A percentile compares a stretch with the other conserved stretches of the same genome.
Conservation (phyloP, 371 early-diverging fungal species). For the Dichotomocladium elegans region DNA sequence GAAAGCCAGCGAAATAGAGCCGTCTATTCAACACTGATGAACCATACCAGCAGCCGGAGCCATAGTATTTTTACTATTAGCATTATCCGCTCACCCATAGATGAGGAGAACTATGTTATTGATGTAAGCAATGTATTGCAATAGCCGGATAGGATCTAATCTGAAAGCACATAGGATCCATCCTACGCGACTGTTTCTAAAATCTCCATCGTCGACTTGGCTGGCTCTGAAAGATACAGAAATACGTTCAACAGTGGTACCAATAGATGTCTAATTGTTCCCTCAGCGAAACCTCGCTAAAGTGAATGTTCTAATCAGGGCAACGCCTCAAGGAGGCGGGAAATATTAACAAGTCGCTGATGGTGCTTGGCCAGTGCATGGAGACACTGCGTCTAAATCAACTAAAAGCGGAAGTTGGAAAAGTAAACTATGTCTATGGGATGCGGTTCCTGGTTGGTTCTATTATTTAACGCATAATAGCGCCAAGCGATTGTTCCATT, state of each 20-base stretch:
- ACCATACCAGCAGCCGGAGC: slow-evolving; percentile 61
- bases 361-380: slow-evolving; percentile 91
- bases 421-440: too few relatives aligned
- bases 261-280: slow-evolving; percentile 21
- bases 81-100: slow-evolving; percentile 56
- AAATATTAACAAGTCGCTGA: slow-evolving; percentile 90
- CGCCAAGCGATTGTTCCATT: slow-evolving; percentile 59
- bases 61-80: slow-evolving; percentile 73
- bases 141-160: background rate
- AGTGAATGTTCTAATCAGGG: slow-evolving; percentile 23
- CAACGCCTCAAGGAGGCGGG: slow-evolving; percentile 90
- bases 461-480: too few relatives aligned
- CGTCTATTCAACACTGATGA: slow-evolving; percentile 60
- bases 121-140: slow-evolving; percentile 25
- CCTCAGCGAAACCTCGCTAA: background rate
- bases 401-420: slow-evolving; percentile 29
- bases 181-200: slow-evolving; percentile 49
- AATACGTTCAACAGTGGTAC: slow-evolving; percentile 81
- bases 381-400: slow-evolving; percentile 64
- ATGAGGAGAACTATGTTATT: slow-evolving; percentile 44
- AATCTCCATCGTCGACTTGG: slow-evolving; percentile 91
- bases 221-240: slow-evolving; percentile 90
- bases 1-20: slow-evolving; percentile 62
- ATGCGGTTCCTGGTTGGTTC: too few relatives aligned
- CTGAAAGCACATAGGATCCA: slow-evolving; percentile 25